phyloP scores from a whole-genome alignment of 306 rosid species.

The Hylodesmum podocarpum region DNA sequence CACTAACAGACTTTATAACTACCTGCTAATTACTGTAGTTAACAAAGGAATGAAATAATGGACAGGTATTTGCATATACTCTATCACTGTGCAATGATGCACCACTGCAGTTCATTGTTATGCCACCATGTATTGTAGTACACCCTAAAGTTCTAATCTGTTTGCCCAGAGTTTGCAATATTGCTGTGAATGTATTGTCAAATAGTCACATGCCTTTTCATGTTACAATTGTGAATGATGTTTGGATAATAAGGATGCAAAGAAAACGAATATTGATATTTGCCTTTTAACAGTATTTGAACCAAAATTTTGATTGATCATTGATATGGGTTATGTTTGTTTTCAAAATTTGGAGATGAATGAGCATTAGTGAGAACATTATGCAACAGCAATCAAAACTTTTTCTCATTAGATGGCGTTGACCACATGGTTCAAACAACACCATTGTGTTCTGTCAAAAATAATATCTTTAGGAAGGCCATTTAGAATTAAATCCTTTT shows the following conservation, averaged over 20 bases:
- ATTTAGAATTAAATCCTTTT: not conserved
- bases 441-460: not conserved
- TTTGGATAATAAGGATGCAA: not conserved
- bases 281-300: not conserved
- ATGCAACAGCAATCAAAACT: not conserved
- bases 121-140: not conserved
- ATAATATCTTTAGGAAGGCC: not conserved
- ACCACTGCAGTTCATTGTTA: not conserved
- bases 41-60: too few relatives aligned
- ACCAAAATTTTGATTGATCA: slow-evolving; percentile 1
- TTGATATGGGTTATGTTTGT: not conserved
- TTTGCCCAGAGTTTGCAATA: not conserved
- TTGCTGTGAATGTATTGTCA: not conserved
- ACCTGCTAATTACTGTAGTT: too few relatives aligned
- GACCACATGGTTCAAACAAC: not conserved
- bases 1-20: too few relatives aligned
- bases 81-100: not conserved
- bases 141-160: slow-evolving; percentile 2
- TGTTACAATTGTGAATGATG: slow-evolving; percentile 1
- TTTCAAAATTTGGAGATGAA: slow-evolving; percentile 6
- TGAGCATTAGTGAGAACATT: slow-evolving; percentile 3
- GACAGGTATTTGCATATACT: too few relatives aligned
- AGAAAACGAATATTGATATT: not conserved
- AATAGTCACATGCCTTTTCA: not conserved
- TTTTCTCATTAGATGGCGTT: not conserved